Conservation (phyloP, 331 rosid species). For the Quercus tomentella region DNA sequence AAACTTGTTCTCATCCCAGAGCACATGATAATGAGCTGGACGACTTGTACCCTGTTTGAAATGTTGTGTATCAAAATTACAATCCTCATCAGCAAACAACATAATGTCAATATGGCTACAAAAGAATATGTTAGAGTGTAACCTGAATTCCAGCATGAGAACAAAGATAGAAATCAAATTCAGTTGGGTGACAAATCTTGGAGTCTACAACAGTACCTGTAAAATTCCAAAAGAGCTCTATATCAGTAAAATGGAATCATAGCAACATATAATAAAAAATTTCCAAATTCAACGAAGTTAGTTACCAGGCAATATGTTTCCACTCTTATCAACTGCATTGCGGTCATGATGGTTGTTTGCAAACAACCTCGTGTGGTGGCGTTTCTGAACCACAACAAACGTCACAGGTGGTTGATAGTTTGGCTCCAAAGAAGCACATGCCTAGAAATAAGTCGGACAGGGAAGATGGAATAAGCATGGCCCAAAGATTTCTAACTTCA, state of each 20-base stretch:
- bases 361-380: slow-evolving; percentile 91
- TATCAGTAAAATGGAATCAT: background rate
- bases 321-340: slow-evolving; percentile 68
- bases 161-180: slow-evolving; percentile 89
- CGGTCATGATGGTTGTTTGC: slow-evolving; percentile 71
- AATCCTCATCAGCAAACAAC: background rate
- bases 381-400: slow-evolving; percentile 95
- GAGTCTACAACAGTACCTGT: slow-evolving; percentile 97
- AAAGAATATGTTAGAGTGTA: background rate
- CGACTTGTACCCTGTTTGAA: slow-evolving; percentile 87
- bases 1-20: slow-evolving; percentile 95
- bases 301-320: slow-evolving; percentile 91
- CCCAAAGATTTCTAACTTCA: background rate
- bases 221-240: background rate
- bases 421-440: slow-evolving; percentile 88
- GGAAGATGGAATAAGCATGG: background rate
- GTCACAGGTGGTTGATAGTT: slow-evolving; percentile 99
- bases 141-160: slow-evolving; percentile 99
- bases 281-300: background rate
- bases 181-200: slow-evolving; percentile 91
- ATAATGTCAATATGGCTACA: background rate
- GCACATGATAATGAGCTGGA: slow-evolving; percentile 93
- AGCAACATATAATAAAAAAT: background rate
- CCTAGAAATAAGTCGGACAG: slow-evolving; percentile 35
- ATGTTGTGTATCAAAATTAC: background rate